A percentile compares a stretch with the other conserved stretches of the same genome.
These are phyloP conservation scores for Beauveria rudraprayagi DNA, from an alignment of 2,329 filamentous ascomycete species.

Conservation along the genomic window DNA sequence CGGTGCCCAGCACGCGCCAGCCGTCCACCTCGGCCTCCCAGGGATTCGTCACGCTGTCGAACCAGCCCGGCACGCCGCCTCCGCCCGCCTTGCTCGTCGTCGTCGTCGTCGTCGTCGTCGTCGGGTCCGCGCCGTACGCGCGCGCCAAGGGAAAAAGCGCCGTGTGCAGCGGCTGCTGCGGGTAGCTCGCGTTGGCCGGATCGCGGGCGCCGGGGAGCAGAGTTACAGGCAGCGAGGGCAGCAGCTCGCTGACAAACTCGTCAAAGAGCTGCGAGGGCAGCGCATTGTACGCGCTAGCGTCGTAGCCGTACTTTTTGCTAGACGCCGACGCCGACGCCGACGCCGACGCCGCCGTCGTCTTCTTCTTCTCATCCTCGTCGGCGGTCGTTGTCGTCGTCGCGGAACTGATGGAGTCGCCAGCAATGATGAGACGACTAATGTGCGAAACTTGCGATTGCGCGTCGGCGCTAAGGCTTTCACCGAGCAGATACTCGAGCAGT, in stretches of 20 bases:
- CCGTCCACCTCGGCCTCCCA: conserved; percentile 88
- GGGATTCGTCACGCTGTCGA: conserved; percentile 87
- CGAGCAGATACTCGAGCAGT: conserved; percentile 78
- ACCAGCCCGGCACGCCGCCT: conserved; percentile 54
- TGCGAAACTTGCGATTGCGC: conserved; percentile 52
- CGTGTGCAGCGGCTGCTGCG: conserved; percentile 86
- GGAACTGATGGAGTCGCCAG: conserved; percentile 83
- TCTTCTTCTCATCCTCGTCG: conserved; percentile 32
- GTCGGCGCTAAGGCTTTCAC: conserved; percentile 59
- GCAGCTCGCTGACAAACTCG: conserved; percentile 67
- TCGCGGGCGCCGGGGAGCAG: conserved; percentile 78
- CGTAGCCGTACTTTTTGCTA: conserved; percentile 87
- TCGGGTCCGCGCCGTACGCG: conserved; percentile 47
- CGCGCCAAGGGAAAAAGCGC: conserved; percentile 80
- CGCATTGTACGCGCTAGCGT: conserved; percentile 79
- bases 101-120: conserved; percentile 17
- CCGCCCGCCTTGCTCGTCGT: conserved; percentile 26
- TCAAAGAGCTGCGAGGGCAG: conserved; percentile 78
- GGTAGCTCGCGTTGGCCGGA: conserved; percentile 81
- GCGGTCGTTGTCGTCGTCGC: conserved; percentile 22
- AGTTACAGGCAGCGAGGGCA: conserved; percentile 83
- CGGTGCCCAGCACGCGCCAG: conserved; percentile 77
- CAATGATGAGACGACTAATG: conserved; percentile 82
- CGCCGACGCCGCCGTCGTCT: conserved; percentile 17
- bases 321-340: conserved; percentile 15